Conservation (phyloP, 495 filamentous ascomycete genomes). For the Neurospora intermedia region DNA sequence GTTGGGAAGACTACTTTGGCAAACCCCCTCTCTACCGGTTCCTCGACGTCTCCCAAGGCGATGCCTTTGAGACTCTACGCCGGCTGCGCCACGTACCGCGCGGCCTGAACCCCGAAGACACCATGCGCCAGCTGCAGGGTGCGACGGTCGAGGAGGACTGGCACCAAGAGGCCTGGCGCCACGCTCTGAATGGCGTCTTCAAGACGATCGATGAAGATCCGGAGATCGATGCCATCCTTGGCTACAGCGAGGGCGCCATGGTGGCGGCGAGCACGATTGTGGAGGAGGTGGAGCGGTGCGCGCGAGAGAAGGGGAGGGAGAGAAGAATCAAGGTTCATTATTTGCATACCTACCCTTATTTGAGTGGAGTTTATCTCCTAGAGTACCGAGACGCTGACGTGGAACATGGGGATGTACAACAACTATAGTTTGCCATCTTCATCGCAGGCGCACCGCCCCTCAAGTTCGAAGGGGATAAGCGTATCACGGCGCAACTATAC, state of each 20-base stretch:
- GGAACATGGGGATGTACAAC: neutral
- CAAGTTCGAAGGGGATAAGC: slow-evolving; percentile 23
- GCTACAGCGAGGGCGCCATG: slow-evolving; percentile 45
- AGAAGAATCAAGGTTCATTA: slow-evolving; percentile 34
- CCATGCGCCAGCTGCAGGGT: slow-evolving; percentile 32
- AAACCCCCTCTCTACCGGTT: slow-evolving; percentile 41
- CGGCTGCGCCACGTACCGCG: slow-evolving; percentile 40
- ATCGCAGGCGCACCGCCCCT: slow-evolving; percentile 45
- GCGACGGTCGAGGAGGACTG: slow-evolving; percentile 16
- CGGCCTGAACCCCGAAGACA: slow-evolving; percentile 37
- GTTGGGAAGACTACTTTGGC: slow-evolving; percentile 44
- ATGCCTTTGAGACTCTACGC: slow-evolving; percentile 36
- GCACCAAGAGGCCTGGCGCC: slow-evolving; percentile 18
- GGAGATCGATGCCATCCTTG: slow-evolving; percentile 38
- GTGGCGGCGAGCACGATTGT: slow-evolving; percentile 40
- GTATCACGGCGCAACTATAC: slow-evolving; percentile 25
- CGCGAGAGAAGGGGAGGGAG: slow-evolving; percentile 22
- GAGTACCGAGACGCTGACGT: neutral
- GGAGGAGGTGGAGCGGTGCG: slow-evolving; percentile 32
- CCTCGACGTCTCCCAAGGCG: slow-evolving; percentile 33
- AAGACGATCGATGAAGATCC: slow-evolving; percentile 26
- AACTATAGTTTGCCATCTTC: slow-evolving; percentile 37
- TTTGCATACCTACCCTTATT: neutral
- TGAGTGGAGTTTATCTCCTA: no score
- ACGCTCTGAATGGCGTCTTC: slow-evolving; percentile 24